phyloP scores from a whole-genome alignment of 768 basidiomycete genomes.

The Polyporus arcularius region DNA sequence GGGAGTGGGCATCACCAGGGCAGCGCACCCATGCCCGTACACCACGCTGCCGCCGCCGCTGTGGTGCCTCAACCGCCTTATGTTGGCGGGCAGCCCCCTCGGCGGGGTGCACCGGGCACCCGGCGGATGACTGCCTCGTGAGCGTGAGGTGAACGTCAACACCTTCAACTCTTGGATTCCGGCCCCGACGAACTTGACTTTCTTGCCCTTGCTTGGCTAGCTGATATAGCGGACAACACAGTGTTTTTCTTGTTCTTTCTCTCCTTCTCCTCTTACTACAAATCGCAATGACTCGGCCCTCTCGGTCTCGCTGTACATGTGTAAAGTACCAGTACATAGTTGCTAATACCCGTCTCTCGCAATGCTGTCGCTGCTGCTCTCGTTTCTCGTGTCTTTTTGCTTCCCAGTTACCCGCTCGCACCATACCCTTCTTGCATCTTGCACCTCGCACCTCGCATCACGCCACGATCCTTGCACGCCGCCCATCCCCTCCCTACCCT shows the following conservation, averaged over 20 bases:
- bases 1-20: neutral
- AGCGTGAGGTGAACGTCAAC: neutral
- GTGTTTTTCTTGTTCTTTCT: too few relatives aligned
- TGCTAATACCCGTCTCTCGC: neutral
- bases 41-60: neutral
- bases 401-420: neutral
- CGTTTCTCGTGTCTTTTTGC: neutral
- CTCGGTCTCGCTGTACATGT: neutral
- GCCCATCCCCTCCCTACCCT: neutral
- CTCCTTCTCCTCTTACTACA: neutral
- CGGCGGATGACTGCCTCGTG: slow-evolving; percentile 17
- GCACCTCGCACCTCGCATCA: too few relatives aligned
- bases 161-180: too few relatives aligned
- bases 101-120: slow-evolving; percentile 8
- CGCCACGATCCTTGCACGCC: neutral
- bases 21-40: neutral
- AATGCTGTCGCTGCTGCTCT: neutral
- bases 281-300: too few relatives aligned
- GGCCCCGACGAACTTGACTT: too few relatives aligned
- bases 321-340: neutral
- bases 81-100: slow-evolving; percentile 5
- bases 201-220: too few relatives aligned
- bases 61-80: neutral
- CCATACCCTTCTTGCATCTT: neutral
- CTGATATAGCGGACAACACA: too few relatives aligned